Percentiles rank a stretch among this genome's conserved stretches.
phyloP scores from a whole-genome alignment of 805 yeast genomes.

The Yamadazyma phyllophila region DNA sequence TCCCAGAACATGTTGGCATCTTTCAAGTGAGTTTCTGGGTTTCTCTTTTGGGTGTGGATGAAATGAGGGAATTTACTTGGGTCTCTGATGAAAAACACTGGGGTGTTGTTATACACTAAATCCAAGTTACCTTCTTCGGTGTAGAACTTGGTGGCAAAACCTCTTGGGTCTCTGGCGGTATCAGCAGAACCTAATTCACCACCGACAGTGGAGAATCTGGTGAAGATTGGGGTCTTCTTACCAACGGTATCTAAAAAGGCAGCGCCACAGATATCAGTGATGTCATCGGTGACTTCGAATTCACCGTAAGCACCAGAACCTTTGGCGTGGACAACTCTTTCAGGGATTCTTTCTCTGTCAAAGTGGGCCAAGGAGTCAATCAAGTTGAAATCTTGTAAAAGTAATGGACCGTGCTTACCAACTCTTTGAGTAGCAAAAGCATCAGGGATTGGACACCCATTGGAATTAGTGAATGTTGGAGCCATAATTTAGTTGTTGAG shows the following conservation, averaged over 20 bases:
- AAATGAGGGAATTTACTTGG: conserved; percentile 83
- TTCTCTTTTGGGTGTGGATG: conserved; percentile 84
- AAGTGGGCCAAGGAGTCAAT: conserved; percentile 84
- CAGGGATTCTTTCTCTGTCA: conserved; percentile 87
- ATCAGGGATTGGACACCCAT: conserved; percentile 71
- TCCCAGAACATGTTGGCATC: conserved; percentile 85
- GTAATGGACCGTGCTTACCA: conserved; percentile 71
- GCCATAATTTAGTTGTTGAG: conserved; percentile 29
- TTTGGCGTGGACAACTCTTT: conserved; percentile 89
- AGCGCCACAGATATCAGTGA: conserved; percentile 66
- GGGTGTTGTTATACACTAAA: conserved; percentile 83
- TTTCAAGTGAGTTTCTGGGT: conserved; percentile 75
- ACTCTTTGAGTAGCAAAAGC: conserved; percentile 74
- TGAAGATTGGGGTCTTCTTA: conserved; percentile 68
- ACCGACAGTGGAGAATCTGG: conserved; percentile 84
- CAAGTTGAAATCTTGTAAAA: conserved; percentile 76
- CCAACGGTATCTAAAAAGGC: conserved; percentile 72
- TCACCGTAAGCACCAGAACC: conserved; percentile 89
- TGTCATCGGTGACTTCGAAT: conserved; percentile 83
- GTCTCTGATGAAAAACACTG: conserved; percentile 80
- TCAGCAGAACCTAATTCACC: conserved; percentile 82
- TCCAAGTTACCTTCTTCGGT: conserved; percentile 83
- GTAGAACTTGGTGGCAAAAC: conserved; percentile 74
- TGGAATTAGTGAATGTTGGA: conserved; percentile 66
- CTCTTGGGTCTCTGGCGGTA: conserved; percentile 84